Evolutionary conservation across 225 moss, liverwort and hornwort species (phyloP).

Genomic region (Pseudisothecium myosuroides): DNA sequence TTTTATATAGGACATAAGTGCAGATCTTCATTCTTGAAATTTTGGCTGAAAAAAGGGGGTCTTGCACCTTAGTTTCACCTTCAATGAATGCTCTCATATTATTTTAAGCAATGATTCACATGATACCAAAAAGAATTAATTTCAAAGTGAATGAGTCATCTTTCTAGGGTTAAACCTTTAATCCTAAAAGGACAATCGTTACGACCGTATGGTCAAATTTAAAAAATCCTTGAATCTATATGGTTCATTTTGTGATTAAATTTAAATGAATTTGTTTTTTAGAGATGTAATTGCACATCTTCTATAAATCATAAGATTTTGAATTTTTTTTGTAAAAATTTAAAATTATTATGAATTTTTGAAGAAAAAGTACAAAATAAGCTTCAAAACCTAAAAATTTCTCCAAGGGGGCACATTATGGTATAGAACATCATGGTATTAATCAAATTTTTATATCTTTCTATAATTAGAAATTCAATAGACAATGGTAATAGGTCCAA

Average conservation of each 20-base stretch:
- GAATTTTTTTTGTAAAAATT: not conserved
- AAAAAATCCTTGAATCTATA: not conserved
- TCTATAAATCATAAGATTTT: not conserved
- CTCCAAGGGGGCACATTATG: not conserved
- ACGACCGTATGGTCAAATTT: not conserved
- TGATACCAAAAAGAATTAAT: too few species aligned
- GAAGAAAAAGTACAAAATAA: not conserved
- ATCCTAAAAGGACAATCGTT: accelerated
- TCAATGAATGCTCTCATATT: too few species aligned
- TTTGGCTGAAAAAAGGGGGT: too few species aligned
- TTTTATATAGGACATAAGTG: too few species aligned
- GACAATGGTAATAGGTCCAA: too few species aligned
- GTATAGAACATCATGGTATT: too few species aligned
- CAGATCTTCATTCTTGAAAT: too few species aligned
- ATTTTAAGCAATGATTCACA: too few species aligned
- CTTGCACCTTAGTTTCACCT: too few species aligned
- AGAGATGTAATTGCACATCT: not conserved
- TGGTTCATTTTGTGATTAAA: not conserved
- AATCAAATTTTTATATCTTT: not conserved
- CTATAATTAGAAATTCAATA: too few species aligned
- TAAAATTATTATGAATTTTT: not conserved
- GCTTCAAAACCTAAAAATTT: not conserved
- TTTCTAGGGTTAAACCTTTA: too few species aligned
- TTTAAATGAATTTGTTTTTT: not conserved
- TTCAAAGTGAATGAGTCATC: too few species aligned